Evolutionary conservation across 1,284 basidiomycete species (phyloP), one percentile per base, ranked within the genome.

Genomic region (Cryptococcus jaspeensis): DNA sequence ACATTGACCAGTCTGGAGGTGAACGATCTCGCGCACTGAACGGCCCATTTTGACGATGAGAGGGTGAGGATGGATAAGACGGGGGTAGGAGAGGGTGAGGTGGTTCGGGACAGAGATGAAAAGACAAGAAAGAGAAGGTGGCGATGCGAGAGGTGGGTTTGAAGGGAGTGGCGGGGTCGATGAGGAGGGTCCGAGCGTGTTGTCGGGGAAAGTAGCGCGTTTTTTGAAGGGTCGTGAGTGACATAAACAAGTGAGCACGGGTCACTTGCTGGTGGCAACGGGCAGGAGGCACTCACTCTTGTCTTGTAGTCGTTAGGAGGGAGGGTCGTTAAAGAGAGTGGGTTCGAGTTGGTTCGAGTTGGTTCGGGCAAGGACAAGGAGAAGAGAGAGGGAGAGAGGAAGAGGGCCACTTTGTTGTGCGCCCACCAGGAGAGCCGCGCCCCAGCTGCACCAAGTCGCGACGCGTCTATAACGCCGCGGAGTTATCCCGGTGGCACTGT

Each of bases 1-100:
- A 78, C 92, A 94, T 90, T 95, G 79, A 82, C 92, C 92, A 70
- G 92, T 94, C 80, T 95, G 92, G 73, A 95, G 85, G 82, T 95
- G 92, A 76, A 95, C 92, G 80, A 95, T 94, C 86, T 94, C 92
- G 84, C 91, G 88, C 90, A 93, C 75, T 77, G 72, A 67, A 55
- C 69, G 59, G 25, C 35, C 40, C 64, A 69, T 69, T 44, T 16
- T 55, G 50, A 45, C 36, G n/a, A 20, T 45, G 25, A 2, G 15
- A 20, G 25, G 50, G 37, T 32, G 42, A 35, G 39, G 1, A 40
- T 22, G 38, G 18, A 41, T 36, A 23, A 32, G 46, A 50, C 47
- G 46, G 18, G 3, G 38, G 3, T 13, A 48, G 20, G 35, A 42
- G 43, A 25, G 37, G 35, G 28, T 32, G 28, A 9, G 9, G 28